Evolutionary conservation across 2,329 filamentous ascomycete genomes (phyloP).

Genomic region (Venturia asperata): DNA sequence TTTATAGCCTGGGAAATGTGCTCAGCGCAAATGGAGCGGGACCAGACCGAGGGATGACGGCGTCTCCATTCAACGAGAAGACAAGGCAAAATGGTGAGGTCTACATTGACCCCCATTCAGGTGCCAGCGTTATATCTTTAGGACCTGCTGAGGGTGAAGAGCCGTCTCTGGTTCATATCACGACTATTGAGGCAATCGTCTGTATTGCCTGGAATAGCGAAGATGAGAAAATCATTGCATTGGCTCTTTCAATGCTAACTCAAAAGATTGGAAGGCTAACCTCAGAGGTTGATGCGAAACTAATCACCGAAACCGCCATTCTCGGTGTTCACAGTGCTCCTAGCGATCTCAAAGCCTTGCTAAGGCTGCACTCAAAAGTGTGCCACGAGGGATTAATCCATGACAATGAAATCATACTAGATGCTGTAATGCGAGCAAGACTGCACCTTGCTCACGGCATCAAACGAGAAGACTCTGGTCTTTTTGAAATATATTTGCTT

Average conservation of each 20-base stretch:
- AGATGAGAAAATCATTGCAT: slow-evolving; percentile 85
- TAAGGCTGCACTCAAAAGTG: slow-evolving; percentile 75
- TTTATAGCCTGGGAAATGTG: slow-evolving; percentile 95
- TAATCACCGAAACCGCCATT: slow-evolving; percentile 73
- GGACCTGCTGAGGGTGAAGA: slow-evolving; percentile 71
- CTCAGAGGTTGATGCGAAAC: slow-evolving; percentile 70
- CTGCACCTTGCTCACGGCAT: slow-evolving; percentile 67
- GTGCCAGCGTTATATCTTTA: slow-evolving; percentile 72
- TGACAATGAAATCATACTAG: slow-evolving; percentile 58
- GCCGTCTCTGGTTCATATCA: slow-evolving; percentile 66
- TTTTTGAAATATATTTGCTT: slow-evolving; percentile 77
- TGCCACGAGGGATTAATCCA: slow-evolving; percentile 66
- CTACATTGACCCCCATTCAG: slow-evolving; percentile 29
- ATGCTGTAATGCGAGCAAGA: slow-evolving; percentile 59
- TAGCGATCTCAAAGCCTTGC: slow-evolving; percentile 74
- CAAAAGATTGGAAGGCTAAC: slow-evolving; percentile 84
- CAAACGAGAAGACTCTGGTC: slow-evolving; percentile 55
- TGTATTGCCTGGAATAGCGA: slow-evolving; percentile 74
- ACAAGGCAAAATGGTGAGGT: slow-evolving; percentile 29
- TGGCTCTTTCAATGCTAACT: slow-evolving; percentile 92
- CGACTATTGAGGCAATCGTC: slow-evolving; percentile 92
- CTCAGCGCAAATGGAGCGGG: slow-evolving; percentile 62
- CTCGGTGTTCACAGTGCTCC: slow-evolving; percentile 71
- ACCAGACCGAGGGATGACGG: slow-evolving; percentile 42
- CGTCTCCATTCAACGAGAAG: slow-evolving; percentile 40